Evolutionary conservation across 192 early-diverging fungal species (phyloP).

Genomic region (Mycoemilia scoparia): DNA sequence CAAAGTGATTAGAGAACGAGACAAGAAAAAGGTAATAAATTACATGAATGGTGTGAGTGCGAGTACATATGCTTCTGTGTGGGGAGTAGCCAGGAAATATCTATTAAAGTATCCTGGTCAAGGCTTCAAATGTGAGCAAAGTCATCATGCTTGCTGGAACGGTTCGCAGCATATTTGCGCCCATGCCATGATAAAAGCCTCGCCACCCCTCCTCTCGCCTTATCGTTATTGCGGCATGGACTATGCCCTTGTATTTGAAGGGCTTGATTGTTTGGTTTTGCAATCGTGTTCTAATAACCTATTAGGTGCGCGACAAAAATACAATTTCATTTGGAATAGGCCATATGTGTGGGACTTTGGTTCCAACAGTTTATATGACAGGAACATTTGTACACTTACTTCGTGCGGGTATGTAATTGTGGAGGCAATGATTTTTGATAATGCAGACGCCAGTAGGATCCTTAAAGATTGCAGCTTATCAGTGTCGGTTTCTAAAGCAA

Average conservation of each 20-base stretch:
- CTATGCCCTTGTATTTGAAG: conserved; percentile 64
- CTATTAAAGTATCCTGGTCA: conserved; percentile 40
- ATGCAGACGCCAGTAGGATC: conserved; percentile 64
- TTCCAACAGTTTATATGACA: conserved; percentile 20
- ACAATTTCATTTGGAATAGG: neutral
- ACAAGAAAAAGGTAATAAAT: too few species aligned
- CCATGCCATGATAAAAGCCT: conserved; percentile 77
- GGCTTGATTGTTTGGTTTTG: conserved; percentile 66
- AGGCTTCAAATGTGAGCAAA: conserved; percentile 73
- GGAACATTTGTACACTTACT: too few species aligned
- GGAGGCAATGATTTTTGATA: conserved; percentile 80
- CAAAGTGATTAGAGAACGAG: too few species aligned
- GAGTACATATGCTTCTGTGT: too few species aligned
- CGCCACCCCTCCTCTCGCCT: conserved; percentile 53
- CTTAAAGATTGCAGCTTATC: conserved; percentile 16
- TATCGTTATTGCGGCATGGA: conserved; percentile 58
- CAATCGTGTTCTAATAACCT: conserved; percentile 77
- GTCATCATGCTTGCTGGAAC: conserved; percentile 76
- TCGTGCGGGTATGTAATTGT: conserved; percentile 91
- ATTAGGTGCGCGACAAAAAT: too few species aligned
- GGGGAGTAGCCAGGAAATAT: too few species aligned
- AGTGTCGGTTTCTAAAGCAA: neutral
- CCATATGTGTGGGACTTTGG: neutral
- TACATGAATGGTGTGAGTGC: too few species aligned
- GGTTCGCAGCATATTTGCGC: conserved; percentile 70